Conservation (phyloP, 2,329 filamentous ascomycete species). For the Helotiales sp. region DNA sequence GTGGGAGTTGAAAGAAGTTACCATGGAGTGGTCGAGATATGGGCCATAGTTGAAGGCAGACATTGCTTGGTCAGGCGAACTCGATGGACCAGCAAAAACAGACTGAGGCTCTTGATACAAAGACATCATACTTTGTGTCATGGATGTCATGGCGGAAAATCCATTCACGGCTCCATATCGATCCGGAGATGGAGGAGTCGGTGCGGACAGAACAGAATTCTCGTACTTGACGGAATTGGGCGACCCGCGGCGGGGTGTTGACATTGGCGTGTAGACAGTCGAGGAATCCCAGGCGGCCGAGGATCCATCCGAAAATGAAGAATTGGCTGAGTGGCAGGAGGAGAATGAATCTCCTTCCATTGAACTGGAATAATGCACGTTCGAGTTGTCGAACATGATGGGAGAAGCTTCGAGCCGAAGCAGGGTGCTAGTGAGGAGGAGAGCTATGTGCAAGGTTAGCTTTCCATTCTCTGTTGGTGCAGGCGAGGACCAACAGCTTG, state of each 20-base stretch:
- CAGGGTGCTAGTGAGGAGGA: background rate
- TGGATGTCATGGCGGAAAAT: conserved; percentile 26
- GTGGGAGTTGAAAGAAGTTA: conserved; percentile 14
- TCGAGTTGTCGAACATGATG: conserved; percentile 30
- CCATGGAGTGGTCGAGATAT: conserved; percentile 1
- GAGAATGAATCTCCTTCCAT: conserved; percentile 21
- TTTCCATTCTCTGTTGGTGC: background rate
- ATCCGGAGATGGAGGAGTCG: conserved; percentile 21
- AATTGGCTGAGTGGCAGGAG: conserved; percentile 11
- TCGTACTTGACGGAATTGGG: conserved; percentile 27
- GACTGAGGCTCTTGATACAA: conserved; percentile 20
- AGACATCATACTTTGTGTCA: conserved; percentile 30
- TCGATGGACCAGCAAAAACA: background rate
- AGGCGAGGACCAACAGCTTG: conserved; percentile 19
- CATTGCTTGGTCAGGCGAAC: conserved; percentile 7
- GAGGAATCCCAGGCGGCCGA: conserved; percentile 19
- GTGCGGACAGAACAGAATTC: conserved; percentile 20
- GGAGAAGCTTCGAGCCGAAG: background rate
- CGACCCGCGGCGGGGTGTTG: conserved; percentile 25
- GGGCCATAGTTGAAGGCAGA: conserved; percentile 5
- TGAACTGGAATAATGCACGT: conserved; percentile 6
- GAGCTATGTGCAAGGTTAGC: conserved; percentile 5
- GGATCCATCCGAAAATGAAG: conserved; percentile 21
- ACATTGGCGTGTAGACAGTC: conserved; percentile 11
- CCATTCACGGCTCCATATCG: conserved; percentile 14